phyloP scores from a whole-genome alignment of 805 yeast genomes.

The Ogataea naganishii region DNA sequence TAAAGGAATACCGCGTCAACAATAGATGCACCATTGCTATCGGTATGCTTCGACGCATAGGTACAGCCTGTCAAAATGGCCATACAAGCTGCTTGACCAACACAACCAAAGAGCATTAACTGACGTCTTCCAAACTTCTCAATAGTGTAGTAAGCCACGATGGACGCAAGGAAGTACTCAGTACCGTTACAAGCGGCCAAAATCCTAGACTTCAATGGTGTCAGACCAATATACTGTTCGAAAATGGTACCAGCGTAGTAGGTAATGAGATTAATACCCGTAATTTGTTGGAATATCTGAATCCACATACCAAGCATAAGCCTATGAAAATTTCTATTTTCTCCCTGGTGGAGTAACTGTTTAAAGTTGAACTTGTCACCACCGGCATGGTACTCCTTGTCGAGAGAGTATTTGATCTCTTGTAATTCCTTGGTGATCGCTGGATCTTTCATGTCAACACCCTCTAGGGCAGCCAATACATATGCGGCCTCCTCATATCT shows the following conservation, averaged over 20 bases:
- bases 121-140: slow-evolving; percentile 35
- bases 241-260: slow-evolving; percentile 53
- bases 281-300: slow-evolving; percentile 40
- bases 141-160: slow-evolving; percentile 34
- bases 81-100: slow-evolving; percentile 39
- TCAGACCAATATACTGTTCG: slow-evolving; percentile 36
- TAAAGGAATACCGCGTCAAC: slow-evolving; percentile 43
- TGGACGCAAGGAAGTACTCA: slow-evolving; percentile 23
- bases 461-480: slow-evolving; percentile 33
- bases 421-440: slow-evolving; percentile 8
- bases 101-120: slow-evolving; percentile 21
- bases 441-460: slow-evolving; percentile 10
- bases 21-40: slow-evolving; percentile 23
- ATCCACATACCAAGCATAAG: slow-evolving; percentile 33
- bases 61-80: slow-evolving; percentile 32
- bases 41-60: slow-evolving; percentile 17
- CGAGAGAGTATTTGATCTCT: slow-evolving; percentile 13
- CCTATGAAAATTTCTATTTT: slow-evolving; percentile 39
- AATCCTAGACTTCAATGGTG: slow-evolving; percentile 30
- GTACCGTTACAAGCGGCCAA: slow-evolving; percentile 38
- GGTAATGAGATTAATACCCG: slow-evolving; percentile 49
- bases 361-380: slow-evolving; percentile 18
- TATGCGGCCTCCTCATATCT: slow-evolving; percentile 32
- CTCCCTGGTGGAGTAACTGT: slow-evolving; percentile 30
- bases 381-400: slow-evolving; percentile 11